Conservation (phyloP, 371 early-diverging fungal species). For the Nematocida sp. region DNA sequence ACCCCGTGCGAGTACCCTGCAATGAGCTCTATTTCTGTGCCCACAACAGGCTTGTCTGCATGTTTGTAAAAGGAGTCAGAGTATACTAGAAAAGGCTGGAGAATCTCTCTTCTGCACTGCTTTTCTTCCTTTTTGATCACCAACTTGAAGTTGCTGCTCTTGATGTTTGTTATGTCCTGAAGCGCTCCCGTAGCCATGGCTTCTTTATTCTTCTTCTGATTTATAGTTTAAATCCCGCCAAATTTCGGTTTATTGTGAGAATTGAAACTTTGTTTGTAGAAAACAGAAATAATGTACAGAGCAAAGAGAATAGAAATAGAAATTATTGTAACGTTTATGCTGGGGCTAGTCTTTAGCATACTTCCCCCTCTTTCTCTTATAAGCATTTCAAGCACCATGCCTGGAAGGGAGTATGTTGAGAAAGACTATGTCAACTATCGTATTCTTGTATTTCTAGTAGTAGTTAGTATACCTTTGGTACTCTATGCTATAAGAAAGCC, state of each 20-base stretch:
- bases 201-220: not conserved
- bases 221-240: not conserved
- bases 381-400: not conserved
- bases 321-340: no score
- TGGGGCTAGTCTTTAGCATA: no score
- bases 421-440: not conserved
- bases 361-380: no score
- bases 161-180: conserved; percentile 64
- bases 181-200: conserved; percentile 51
- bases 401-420: not conserved
- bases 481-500: not conserved
- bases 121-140: conserved; percentile 58
- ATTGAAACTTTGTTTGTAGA: not conserved
- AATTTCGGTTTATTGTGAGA: no score
- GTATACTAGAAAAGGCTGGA: conserved; percentile 14
- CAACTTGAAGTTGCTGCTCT: conserved; percentile 56
- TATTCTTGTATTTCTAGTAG: not conserved
- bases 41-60: not conserved
- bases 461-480: not conserved
- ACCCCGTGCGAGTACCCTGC: not conserved
- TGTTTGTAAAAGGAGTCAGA: conserved; percentile 22
- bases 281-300: not conserved
- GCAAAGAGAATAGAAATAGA: not conserved
- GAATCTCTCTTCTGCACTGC: conserved; percentile 19
- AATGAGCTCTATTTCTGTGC: not conserved